Conservation (phyloP, 2,329 filamentous ascomycete species). For the Fusarium verrucosum region DNA sequence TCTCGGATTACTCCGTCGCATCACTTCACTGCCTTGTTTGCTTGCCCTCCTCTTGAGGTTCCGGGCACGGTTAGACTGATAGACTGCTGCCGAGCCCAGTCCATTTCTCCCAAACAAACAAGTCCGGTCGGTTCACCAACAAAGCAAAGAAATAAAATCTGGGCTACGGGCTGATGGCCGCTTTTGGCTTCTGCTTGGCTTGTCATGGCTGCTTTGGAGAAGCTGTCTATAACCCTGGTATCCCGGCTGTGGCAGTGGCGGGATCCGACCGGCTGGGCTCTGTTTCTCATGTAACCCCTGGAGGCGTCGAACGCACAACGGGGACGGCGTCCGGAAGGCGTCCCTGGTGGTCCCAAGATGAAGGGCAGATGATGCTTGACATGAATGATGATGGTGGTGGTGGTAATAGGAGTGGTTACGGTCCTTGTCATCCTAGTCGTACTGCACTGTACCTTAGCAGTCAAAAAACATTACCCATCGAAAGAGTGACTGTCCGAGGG, state of each 20-base stretch:
- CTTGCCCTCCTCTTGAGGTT: conserved; percentile 9
- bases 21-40: conserved; percentile 6
- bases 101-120: conserved; percentile 6
- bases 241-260: conserved; percentile 38
- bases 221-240: conserved; percentile 31
- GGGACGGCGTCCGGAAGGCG: conserved; percentile 41
- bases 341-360: conserved; percentile 22
- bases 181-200: conserved; percentile 29
- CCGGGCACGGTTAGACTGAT: conserved; percentile 33
- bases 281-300: conserved; percentile 39
- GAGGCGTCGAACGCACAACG: conserved; percentile 38
- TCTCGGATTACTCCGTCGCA: conserved; percentile 20
- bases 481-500: background rate
- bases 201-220: conserved; percentile 28
- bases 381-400: conserved; percentile 22
- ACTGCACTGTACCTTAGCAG: background rate
- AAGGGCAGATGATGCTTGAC: conserved; percentile 32
- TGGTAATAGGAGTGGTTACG: conserved; percentile 1
- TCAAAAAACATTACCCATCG: conserved; percentile 7
- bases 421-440: background rate
- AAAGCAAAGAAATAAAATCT: conserved; percentile 10
- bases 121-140: conserved; percentile 5
- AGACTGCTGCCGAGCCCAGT: conserved; percentile 9
- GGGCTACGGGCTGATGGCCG: conserved; percentile 21
- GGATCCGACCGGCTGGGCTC: conserved; percentile 40